These are phyloP conservation scores for Fusarium mexicanum DNA, from an alignment of 2,329 filamentous ascomycete species.

Conservation along the genomic window DNA sequence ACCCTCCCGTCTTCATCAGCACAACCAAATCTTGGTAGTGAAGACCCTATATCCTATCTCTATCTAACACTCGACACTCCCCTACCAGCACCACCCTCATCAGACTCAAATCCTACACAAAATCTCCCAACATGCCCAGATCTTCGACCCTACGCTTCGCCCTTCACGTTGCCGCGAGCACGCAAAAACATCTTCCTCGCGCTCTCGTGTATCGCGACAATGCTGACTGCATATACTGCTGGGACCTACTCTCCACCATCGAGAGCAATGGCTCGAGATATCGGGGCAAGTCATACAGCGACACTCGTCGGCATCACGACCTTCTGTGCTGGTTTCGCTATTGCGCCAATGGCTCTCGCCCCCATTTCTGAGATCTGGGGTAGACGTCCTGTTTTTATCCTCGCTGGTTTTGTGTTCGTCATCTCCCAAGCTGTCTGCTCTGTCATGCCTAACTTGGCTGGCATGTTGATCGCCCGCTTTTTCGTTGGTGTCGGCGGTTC, in stretches of 20 bases:
- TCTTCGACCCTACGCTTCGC: constrained; percentile 73
- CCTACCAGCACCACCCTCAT: constrained; percentile 46
- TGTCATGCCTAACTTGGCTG: constrained; percentile 72
- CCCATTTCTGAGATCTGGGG: constrained; percentile 92
- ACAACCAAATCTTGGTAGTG: constrained; percentile 4
- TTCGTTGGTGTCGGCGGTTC: constrained; percentile 81
- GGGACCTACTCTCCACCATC: constrained; percentile 81
- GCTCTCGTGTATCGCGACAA: constrained; percentile 80
- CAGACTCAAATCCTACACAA: constrained; percentile 31
- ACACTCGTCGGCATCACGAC: constrained; percentile 80
- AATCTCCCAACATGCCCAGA: constrained; percentile 69
- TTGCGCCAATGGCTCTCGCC: constrained; percentile 88
- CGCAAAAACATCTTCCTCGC: constrained; percentile 77
- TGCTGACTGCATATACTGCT: constrained; percentile 81
- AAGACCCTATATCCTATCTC: constrained; percentile 49
- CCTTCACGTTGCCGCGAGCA: constrained; percentile 75
- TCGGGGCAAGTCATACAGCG: constrained; percentile 71
- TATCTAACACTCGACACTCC: constrained; percentile 55
- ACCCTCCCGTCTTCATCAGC: constrained; percentile 6
- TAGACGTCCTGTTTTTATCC: constrained; percentile 82
- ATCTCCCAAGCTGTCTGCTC: constrained; percentile 78
- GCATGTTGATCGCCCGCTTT: constrained; percentile 80
- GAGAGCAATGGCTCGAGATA: constrained; percentile 71
- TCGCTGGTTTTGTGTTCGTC: constrained; percentile 77
- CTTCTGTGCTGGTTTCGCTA: constrained; percentile 82